Conservation (phyloP, 129 eudicot genomes). For the Flaveria linearis region DNA sequence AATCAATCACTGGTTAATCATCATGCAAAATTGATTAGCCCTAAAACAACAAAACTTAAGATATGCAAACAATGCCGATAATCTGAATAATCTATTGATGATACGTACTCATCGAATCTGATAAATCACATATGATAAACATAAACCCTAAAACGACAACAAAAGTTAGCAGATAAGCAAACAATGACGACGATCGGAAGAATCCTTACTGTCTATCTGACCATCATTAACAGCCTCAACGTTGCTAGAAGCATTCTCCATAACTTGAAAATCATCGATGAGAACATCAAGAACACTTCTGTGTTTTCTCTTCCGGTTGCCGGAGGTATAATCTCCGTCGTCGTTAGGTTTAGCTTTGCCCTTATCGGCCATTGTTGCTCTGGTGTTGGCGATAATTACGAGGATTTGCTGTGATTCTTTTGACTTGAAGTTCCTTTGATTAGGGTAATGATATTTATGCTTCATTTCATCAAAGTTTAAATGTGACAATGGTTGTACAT, state of each 20-base stretch:
- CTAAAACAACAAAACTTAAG: slow-evolving; percentile 3
- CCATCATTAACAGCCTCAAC: no score
- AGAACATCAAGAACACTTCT: not conserved
- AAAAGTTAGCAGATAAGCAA: not conserved
- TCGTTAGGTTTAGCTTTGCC: slow-evolving; percentile 23
- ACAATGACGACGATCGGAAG: not conserved
- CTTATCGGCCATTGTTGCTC: not conserved
- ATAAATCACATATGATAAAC: no score
- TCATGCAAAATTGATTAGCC: not conserved
- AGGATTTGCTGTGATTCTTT: no score
- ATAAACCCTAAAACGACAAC: not conserved
- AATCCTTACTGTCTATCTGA: not conserved
- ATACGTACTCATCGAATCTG: no score
- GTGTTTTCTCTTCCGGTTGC: not conserved
- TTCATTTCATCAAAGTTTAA: no score
- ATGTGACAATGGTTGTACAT: no score
- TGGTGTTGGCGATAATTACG: no score
- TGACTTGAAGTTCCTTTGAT: no score
- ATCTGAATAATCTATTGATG: no score
- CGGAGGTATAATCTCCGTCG: slow-evolving; percentile 34
- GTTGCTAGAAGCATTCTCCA: not conserved
- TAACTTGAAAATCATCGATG: not conserved
- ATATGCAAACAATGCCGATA: not conserved
- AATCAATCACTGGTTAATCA: no score
- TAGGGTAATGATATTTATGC: no score